A percentile compares a stretch with the other conserved stretches of the same genome.
Evolutionary conservation across 805 yeast genomes (phyloP).

Genomic region (Kazachstania psychrophila): DNA sequence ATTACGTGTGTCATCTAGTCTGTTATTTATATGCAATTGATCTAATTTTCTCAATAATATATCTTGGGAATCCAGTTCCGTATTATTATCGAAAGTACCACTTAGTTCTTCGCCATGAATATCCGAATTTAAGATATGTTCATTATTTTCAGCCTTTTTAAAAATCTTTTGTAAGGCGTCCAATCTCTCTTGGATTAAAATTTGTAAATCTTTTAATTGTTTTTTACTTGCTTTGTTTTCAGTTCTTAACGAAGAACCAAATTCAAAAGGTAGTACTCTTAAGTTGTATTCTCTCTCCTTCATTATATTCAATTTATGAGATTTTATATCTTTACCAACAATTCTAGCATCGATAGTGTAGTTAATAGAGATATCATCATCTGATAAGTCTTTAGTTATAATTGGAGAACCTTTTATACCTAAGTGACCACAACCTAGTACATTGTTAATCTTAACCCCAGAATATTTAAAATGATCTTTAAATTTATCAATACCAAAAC

Average conservation of each 20-base stretch:
- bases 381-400: constrained; percentile 41
- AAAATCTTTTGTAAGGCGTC: constrained; percentile 20
- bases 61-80: constrained; percentile 18
- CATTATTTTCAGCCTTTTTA: constrained; percentile 15
- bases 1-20: constrained; percentile 8
- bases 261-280: constrained; percentile 35
- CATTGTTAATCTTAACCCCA: constrained; percentile 25
- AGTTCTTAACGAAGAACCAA: constrained; percentile 14
- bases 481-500: constrained; percentile 32
- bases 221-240: constrained; percentile 11
- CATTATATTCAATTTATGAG: constrained; percentile 27
- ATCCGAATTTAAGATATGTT: constrained; percentile 20
- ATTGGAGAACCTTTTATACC: constrained; percentile 46
- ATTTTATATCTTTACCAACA: constrained; percentile 36
- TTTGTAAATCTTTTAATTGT: constrained; percentile 19
- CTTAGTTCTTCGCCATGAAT: constrained; percentile 22
- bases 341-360: constrained; percentile 50
- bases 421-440: constrained; percentile 42
- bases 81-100: constrained; percentile 19
- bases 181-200: constrained; percentile 22
- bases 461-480: constrained; percentile 27
- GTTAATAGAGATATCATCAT: constrained; percentile 38
- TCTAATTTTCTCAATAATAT: constrained; percentile 23
- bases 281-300: constrained; percentile 31
- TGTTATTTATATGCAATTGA: constrained; percentile 24